Conservation (phyloP, 108 stramenopile genomes). For the Fistulifera pelliculosa region DNA sequence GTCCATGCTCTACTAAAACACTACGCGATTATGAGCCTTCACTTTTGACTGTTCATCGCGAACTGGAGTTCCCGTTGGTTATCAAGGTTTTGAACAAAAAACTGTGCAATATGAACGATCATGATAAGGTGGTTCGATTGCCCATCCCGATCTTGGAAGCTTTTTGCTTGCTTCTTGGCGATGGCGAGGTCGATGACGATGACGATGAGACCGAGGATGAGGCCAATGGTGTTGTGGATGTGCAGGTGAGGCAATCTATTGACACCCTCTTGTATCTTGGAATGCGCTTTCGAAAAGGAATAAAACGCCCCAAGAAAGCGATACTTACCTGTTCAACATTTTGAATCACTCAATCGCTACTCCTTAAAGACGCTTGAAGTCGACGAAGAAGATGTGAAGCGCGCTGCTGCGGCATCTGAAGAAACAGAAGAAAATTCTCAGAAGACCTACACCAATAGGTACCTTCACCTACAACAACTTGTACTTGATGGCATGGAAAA, state of each 20-base stretch:
- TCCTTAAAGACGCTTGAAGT: conserved; percentile 42
- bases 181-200: conserved; percentile 41
- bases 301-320: conserved; percentile 10
- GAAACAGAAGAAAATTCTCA: conserved; percentile 8
- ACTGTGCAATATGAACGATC: conserved; percentile 32
- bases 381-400: conserved; percentile 40
- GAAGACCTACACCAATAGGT: conserved; percentile 9
- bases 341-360: conserved; percentile 37
- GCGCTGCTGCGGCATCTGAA: not conserved
- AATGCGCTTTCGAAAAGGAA: not conserved
- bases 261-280: conserved; percentile 1
- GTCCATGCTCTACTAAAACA: conserved; percentile 19
- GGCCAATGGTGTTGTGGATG: not conserved
- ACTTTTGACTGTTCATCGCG: conserved; percentile 48
- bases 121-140: conserved; percentile 23
- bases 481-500: conserved; percentile 23
- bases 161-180: conserved; percentile 44
- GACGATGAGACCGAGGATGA: conserved; percentile 21
- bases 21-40: conserved; percentile 41
- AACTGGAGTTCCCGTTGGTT: conserved; percentile 65
- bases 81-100: conserved; percentile 59
- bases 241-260: conserved; percentile 3
- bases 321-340: conserved; percentile 13
- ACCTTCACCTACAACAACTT: conserved; percentile 22
- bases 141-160: conserved; percentile 40